Base-by-base conservation (phyloP, 306 rosid species). In the Chamaecrista fasciculata region DNA sequence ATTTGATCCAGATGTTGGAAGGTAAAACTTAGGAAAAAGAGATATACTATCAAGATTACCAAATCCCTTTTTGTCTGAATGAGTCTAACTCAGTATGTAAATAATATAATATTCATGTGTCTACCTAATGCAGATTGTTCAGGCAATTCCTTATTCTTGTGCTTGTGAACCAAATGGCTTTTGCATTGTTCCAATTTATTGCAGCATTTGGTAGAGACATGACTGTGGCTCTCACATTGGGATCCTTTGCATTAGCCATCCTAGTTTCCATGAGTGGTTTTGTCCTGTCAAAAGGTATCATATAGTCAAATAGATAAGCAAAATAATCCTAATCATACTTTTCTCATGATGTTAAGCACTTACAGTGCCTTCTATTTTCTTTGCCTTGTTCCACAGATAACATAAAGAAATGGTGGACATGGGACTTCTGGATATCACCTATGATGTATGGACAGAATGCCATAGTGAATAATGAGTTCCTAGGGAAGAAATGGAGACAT, bases 341-440 rank as follows among this genome's bases (percentile, higher is more conserved):
- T 48, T 69, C 46, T 2, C 31, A 12, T 37, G 8, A 44, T 56
- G 53, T 67, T 46, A 53, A 29, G 25, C 44, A 50, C 73, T n/a
- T n/a, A n/a, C n/a, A n/a, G n/a, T 70, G 39, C 29, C 55, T 20
- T 64, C 68, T 65, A 23, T 14, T 69, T 71, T 67, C n/a, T 56
- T 67, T 80, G 77, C 8, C 61, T 24, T n/a, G 68, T 63, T 26
- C 66, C 43, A 65, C 75, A 86, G 91, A 81, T 24, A 67, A 79
- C 64, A 79, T 86, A 59, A 81, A 81, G 58, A 5, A 15, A 1
- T 84, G 91, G 91, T 79, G 86, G 80, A 79, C 77, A 49, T 86
- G 89, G 86, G 87, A 79, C 53, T 83, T 74, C 50, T 84, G 86
- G 88, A 69, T 75, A 7, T 86, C 89, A 59, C 91, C 91, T 16